A percentile compares a stretch with the other conserved stretches of the same genome.
These are phyloP conservation scores for Zoysia japonica DNA, from an alignment of 176 grass and related monocot genomes.

Conservation along the genomic window DNA sequence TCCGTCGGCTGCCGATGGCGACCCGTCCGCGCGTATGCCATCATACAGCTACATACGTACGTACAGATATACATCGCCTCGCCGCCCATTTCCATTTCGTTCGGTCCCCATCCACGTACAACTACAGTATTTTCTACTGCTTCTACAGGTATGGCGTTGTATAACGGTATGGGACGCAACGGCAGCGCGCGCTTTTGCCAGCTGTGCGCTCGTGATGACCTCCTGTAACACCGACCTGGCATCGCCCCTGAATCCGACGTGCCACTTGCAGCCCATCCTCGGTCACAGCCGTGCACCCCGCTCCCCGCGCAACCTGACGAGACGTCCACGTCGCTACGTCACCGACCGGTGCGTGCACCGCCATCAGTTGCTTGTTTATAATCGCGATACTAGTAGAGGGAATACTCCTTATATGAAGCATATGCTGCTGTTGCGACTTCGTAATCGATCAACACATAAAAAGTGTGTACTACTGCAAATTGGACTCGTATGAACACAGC, in stretches of 20 bases:
- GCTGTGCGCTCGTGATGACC: constrained; percentile 12
- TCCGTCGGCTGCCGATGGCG: constrained; percentile 41
- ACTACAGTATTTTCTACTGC: background rate
- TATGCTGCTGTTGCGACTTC: constrained; percentile 21
- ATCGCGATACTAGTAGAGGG: too few species aligned
- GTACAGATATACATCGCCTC: background rate
- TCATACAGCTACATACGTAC: background rate
- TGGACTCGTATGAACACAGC: too few species aligned
- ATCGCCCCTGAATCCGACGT: constrained; percentile 55
- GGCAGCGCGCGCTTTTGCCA: background rate
- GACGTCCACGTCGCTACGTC: constrained; percentile 40
- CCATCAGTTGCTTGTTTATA: too few species aligned
- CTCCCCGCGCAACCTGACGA: constrained; percentile 23
- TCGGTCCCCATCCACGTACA: background rate
- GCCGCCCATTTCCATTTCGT: too few species aligned
- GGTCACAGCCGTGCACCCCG: background rate
- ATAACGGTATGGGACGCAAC: too few species aligned
- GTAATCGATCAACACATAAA: background rate
- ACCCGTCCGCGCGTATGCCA: background rate
- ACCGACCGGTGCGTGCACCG: background rate
- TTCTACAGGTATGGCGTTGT: too few species aligned
- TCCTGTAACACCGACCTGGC: constrained; percentile 49
- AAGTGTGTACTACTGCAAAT: too few species aligned
- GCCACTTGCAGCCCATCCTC: constrained; percentile 34
- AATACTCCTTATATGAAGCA: too few species aligned